Evolutionary conservation across 2,329 filamentous ascomycete genomes (phyloP), one percentile per base, ranked within the genome.

Genomic region (Penicillium sp.): DNA sequence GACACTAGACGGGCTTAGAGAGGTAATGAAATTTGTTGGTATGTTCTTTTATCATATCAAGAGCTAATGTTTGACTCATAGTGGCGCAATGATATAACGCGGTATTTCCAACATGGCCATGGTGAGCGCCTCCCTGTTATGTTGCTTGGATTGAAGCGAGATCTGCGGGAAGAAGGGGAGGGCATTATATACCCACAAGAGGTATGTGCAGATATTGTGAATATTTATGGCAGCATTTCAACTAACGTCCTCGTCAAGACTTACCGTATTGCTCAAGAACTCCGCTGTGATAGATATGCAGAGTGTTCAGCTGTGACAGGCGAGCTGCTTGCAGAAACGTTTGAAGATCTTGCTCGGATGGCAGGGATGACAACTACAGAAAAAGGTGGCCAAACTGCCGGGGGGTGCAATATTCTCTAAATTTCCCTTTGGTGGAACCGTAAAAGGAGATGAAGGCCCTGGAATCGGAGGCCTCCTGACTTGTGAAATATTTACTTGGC

Each of bases 301-400:
- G 84, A 86, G 63, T 86, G 84, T 58, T 84, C 81, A 54, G 83
- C 84, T 33, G 30, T 81, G 32, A 86, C 83, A 5, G 83, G 84
- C 3, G 80, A 85, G 68, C 68, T 86, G 32, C 80, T 84, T 57
- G 71, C 72, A 26, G 79, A 86, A 66, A 81, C 83, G 0, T 76
- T 86, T 51, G 83, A 86, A 61, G 84, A 86, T 65, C 74, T 86
- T 17, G 81, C 82, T 8, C 78, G 71, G 63, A 79, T 81, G 24
- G 80, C 81, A 3, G 83, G 78, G n/a, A 80, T 76, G 73, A 84
- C 81, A 2, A 84, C 79, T 6, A 84, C 81, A 1, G 75, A 76
- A 15, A 71, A 72, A 17, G 82, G 82, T 2, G 82, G 75, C 0
- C 77, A 79, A 65, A 76, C 68, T 36, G 65, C 72, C 20, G 75